These are phyloP conservation scores for Apocynum venetum DNA, from an alignment of 257 asterid genomes.

Conservation along the genomic window DNA sequence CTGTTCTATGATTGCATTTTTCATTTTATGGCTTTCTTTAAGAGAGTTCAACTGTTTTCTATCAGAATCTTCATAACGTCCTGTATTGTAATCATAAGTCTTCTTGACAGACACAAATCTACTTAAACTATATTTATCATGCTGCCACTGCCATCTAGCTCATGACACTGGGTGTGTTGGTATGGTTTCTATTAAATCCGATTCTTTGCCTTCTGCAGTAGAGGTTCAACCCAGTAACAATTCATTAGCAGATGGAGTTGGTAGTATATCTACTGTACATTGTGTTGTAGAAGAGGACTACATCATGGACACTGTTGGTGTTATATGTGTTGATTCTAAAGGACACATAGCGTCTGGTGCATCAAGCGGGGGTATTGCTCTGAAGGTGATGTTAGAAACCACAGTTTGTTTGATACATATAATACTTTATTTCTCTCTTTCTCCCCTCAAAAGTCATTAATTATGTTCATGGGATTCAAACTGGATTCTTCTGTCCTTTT, in stretches of 20 bases:
- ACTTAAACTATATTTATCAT: not conserved
- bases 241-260: constrained; percentile 27
- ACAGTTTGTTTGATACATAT: not conserved
- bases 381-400: constrained; percentile 53
- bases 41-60: not conserved
- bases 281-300: constrained; percentile 43
- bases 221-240: constrained; percentile 35
- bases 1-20: not conserved
- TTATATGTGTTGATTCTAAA: constrained; percentile 79
- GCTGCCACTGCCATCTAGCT: not conserved
- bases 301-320: constrained; percentile 86
- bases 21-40: not conserved
- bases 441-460: not conserved
- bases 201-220: constrained; percentile 16
- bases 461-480: not conserved
- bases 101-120: not conserved
- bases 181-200: constrained; percentile 13
- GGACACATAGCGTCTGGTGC: constrained; percentile 90
- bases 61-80: not conserved
- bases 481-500: not conserved
- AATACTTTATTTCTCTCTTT: not conserved
- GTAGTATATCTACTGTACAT: constrained; percentile 24
- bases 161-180: not conserved
- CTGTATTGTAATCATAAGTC: not conserved
- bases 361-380: constrained; percentile 97